A percentile compares a stretch with the other conserved stretches of the same genome.
Conservation (phyloP, 176 grass and related monocot species). For the Areca catechu region DNA sequence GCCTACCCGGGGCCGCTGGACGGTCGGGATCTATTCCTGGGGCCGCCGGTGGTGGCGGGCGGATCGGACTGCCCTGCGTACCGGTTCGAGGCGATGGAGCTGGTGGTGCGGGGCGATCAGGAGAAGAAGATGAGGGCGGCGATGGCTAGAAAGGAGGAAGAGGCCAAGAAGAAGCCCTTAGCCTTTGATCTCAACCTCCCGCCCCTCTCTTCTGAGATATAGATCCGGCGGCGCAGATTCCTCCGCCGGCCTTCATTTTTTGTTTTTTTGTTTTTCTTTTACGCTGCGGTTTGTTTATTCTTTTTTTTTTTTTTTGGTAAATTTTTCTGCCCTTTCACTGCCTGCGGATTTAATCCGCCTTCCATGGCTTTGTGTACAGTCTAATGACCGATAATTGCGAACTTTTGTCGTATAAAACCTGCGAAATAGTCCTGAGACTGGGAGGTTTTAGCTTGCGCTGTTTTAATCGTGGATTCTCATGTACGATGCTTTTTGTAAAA, state of each 20-base stretch:
- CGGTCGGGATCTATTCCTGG: conserved; percentile 8
- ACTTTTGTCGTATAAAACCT: too few relatives aligned
- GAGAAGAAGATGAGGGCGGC: not conserved
- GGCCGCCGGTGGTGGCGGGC: not conserved
- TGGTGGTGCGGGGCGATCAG: not conserved
- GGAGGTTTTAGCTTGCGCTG: too few relatives aligned
- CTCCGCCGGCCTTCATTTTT: not conserved
- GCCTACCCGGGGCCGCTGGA: not conserved
- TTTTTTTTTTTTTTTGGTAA: too few relatives aligned
- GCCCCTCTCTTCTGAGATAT: conserved; percentile 10
- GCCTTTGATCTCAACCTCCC: conserved; percentile 8
- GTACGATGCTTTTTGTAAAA: too few relatives aligned
- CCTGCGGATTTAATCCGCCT: too few relatives aligned
- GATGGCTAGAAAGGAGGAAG: not conserved
- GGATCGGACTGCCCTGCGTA: conserved; percentile 9
- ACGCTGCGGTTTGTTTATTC: not conserved
- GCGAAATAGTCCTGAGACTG: too few relatives aligned
- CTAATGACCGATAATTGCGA: too few relatives aligned
- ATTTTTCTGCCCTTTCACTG: too few relatives aligned
- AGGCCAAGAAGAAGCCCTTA: conserved; percentile 4
- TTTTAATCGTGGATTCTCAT: too few relatives aligned
- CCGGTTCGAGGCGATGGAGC: not conserved
- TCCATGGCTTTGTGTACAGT: too few relatives aligned
- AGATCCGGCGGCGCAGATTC: not conserved
- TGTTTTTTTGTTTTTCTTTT: too few relatives aligned